These are phyloP conservation scores for Periconia sp. DNA, from an alignment of 2,329 filamentous ascomycete genomes.

Conservation along the genomic window DNA sequence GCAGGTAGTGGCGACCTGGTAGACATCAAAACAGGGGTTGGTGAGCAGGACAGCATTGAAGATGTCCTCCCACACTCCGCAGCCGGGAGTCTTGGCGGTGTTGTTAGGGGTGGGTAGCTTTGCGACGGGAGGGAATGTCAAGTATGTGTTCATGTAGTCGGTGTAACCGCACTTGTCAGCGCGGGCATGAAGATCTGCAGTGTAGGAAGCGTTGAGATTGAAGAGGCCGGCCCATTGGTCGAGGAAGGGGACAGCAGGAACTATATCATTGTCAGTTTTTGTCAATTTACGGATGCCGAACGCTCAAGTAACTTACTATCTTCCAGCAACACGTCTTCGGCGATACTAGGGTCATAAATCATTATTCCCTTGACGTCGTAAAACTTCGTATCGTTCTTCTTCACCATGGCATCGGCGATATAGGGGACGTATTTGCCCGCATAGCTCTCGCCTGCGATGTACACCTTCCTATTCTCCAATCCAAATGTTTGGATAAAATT, in stretches of 20 bases:
- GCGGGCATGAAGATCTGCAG: conserved; percentile 53
- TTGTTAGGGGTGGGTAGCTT: conserved; percentile 57
- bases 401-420: conserved; percentile 71
- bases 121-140: conserved; percentile 69
- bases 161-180: conserved; percentile 64
- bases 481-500: conserved; percentile 73
- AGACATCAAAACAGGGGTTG: conserved; percentile 81
- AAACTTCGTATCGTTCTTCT: conserved; percentile 62
- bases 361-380: conserved; percentile 70
- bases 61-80: conserved; percentile 61
- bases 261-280: conserved; percentile 31
- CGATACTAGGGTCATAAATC: conserved; percentile 71
- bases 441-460: conserved; percentile 73
- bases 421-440: conserved; percentile 68
- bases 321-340: conserved; percentile 53
- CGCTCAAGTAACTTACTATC: conserved; percentile 31
- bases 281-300: conserved; percentile 25
- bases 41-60: conserved; percentile 54
- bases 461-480: conserved; percentile 68
- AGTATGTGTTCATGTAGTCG: conserved; percentile 61
- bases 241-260: conserved; percentile 60
- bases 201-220: conserved; percentile 63
- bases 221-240: conserved; percentile 64
- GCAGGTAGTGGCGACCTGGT: conserved; percentile 72
- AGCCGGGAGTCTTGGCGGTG: conserved; percentile 50